phyloP scores from a whole-genome alignment of 1,284 basidiomycete genomes.

The Lignosus rhinocerotis region DNA sequence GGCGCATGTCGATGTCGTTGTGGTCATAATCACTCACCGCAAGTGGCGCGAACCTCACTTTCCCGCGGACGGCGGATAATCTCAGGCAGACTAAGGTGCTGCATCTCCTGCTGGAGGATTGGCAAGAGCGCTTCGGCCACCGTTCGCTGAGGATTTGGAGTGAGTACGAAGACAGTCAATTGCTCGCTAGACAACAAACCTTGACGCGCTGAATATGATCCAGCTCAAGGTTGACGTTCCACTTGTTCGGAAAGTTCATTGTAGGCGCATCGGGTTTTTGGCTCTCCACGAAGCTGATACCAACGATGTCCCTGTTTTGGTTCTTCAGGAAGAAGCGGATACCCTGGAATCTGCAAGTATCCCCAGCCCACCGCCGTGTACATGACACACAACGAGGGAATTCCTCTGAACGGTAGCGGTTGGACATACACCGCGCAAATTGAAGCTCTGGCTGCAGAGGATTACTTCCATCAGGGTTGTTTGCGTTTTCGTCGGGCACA shows the following conservation, averaged over 20 bases:
- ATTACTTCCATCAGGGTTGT: constrained; percentile 24
- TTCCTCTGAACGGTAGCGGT: constrained; percentile 64
- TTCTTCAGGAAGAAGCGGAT: constrained; percentile 74
- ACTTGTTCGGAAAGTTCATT: constrained; percentile 66
- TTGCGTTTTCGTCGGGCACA: constrained; percentile 25
- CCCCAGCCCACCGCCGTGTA: constrained; percentile 79
- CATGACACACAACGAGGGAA: constrained; percentile 80
- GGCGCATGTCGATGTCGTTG: constrained; percentile 4
- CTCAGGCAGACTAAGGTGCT: constrained; percentile 61
- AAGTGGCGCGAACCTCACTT: constrained; percentile 78
- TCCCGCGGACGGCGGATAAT: constrained; percentile 76
- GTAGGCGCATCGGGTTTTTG: constrained; percentile 54
- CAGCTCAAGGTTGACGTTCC: constrained; percentile 58
- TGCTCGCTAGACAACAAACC: constrained; percentile 38
- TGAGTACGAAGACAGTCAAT: not conserved
- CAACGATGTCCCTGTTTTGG: constrained; percentile 53
- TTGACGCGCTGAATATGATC: constrained; percentile 58
- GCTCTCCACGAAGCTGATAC: constrained; percentile 67
- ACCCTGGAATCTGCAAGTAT: constrained; percentile 79
- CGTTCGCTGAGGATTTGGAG: constrained; percentile 45
- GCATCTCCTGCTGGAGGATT: constrained; percentile 65
- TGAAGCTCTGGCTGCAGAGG: constrained; percentile 61
- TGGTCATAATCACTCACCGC: constrained; percentile 54
- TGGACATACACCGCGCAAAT: constrained; percentile 78
- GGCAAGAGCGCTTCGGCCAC: constrained; percentile 73